Base-by-base conservation (phyloP, 2,329 filamentous ascomycete genomes). In the Aureobasidium melanogenum region DNA sequence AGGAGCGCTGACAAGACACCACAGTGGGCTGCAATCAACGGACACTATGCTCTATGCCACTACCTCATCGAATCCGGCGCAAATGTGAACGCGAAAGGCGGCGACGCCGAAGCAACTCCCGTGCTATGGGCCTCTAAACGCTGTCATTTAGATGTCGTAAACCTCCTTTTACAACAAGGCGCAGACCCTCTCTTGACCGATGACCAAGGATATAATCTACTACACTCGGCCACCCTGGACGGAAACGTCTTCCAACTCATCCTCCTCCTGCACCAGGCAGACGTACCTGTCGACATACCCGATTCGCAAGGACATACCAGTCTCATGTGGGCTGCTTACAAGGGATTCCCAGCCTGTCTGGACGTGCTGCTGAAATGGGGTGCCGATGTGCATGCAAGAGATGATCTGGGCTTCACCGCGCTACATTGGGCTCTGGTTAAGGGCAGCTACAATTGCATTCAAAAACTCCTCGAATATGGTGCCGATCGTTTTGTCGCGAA, bases 281-380 rank as follows among this genome's bases (percentile, higher is more conserved):
- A 94, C 70, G 94, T 99, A 63, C 90, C 91, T 17, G 91, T 99
- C 64, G 94, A 99, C 72, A 88, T 94, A 6, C 82, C 88, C 58
- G 94, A 99, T 75, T 84, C 85, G 55, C 93, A 91, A 71, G 91
- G 92, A 6, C 95, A 99, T 74, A 97, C 94, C 0, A 88, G 88
- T 63, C 81, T 99, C 64, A 99, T 99, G 94, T 99, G 94, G 94
- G 91, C 94, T 19, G 93, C 93, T 17, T 99, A 99, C 79, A 99
- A 99, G 75, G 94, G 95, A 38, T 97, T 88, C 72, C 90, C 93
- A 0, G 86, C 88, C 50, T 96, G 91, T 68, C 93, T 97, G 51
- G 94, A 97, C 71, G 75, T 97, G 46, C 93, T 96, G 66, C 77
- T 99, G 63, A 86, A 91, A 67, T 99, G 94, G 91, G 95, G 94